Base-by-base conservation (phyloP, 2,329 filamentous ascomycete species). In the Cyphellophora europaea region DNA sequence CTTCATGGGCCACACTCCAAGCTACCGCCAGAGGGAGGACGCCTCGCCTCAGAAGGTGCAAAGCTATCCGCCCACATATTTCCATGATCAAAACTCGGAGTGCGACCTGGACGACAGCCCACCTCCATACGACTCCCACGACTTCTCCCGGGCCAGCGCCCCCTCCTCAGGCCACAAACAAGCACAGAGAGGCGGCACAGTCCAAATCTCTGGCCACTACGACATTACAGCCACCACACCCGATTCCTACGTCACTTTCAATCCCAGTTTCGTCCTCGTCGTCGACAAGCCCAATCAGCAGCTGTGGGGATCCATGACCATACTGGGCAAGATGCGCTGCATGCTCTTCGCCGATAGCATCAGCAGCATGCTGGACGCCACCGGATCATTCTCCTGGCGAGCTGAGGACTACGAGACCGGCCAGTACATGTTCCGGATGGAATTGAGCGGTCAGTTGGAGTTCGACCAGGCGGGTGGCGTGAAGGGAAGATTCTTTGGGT, bases 151-250 rank as follows among this genome's bases (percentile, higher is more conserved):
- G 5, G 10, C 18, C 1, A 11, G 14, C 15, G 33, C 27, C 17
- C 18, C 32, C 2, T 18, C 21, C 15, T n/a, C n/a, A n/a, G n/a
- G n/a, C n/a, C n/a, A n/a, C n/a, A n/a, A n/a, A n/a, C n/a, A n/a
- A n/a, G n/a, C n/a, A n/a, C 15, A 13, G 3, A 31, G 15, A 2
- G 10, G 12, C 3, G 19, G 19, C 11, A 19, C 18, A 8, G 33
- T 42, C 17, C 37, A 37, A 13, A 32, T 45, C 4, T 42, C 42
- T 2, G 42, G 42, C 5, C 21, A 28, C 32, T 45, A 45, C 32
- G 16, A 34, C 19, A 33, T 45, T n/a, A n/a, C n/a, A 3, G 11
- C 19, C 3, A 13, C 21, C 4, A 4, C 17, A 5, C 8, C 30
- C 11, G 19, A 30, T 11, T 19, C 19, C 10, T 23, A 30, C 11